Conservation (phyloP, 2,329 filamentous ascomycete genomes). For the Colletotrichum spinosum region DNA sequence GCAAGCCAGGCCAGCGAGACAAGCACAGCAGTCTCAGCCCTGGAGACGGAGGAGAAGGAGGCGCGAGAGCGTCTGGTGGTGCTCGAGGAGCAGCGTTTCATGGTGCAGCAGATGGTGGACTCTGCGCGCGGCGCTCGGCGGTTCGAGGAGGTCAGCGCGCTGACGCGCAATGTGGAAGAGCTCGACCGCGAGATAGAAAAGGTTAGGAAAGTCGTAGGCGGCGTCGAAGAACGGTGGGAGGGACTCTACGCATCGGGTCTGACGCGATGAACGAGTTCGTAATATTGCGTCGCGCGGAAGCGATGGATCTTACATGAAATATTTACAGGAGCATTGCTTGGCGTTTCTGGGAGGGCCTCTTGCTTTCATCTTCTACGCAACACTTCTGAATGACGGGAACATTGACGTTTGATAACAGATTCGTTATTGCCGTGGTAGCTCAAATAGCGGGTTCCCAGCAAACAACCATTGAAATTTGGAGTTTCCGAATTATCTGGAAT, state of each 20-base stretch:
- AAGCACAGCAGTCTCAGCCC: conserved; percentile 64
- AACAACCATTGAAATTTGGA: too few species aligned
- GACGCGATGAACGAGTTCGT: conserved; percentile 13
- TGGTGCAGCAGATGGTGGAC: conserved; percentile 87
- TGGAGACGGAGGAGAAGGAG: conserved; percentile 87
- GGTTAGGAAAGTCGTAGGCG: conserved; percentile 72
- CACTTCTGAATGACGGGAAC: too few species aligned
- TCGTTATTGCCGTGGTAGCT: too few species aligned
- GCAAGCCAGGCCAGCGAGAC: conserved; percentile 63
- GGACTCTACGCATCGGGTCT: conserved; percentile 55
- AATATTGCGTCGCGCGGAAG: neutral
- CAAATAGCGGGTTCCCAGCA: too few species aligned
- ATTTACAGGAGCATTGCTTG: conserved; percentile 47
- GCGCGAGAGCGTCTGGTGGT: conserved; percentile 84
- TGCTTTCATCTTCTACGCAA: too few species aligned
- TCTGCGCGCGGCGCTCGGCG: conserved; percentile 80
- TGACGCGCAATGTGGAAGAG: conserved; percentile 85
- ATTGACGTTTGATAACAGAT: too few species aligned
- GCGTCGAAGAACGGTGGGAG: conserved; percentile 72
- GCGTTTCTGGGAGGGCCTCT: conserved; percentile 43
- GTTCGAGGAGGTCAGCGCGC: conserved; percentile 87
- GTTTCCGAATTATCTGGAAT: too few species aligned
- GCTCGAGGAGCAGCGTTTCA: conserved; percentile 90
- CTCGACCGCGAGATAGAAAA: conserved; percentile 81
- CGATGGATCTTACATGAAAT: conserved; percentile 3